These are phyloP conservation scores for Singerocomus rubriflavus DNA, from an alignment of 1,284 basidiomycete genomes.

Conservation along the genomic window DNA sequence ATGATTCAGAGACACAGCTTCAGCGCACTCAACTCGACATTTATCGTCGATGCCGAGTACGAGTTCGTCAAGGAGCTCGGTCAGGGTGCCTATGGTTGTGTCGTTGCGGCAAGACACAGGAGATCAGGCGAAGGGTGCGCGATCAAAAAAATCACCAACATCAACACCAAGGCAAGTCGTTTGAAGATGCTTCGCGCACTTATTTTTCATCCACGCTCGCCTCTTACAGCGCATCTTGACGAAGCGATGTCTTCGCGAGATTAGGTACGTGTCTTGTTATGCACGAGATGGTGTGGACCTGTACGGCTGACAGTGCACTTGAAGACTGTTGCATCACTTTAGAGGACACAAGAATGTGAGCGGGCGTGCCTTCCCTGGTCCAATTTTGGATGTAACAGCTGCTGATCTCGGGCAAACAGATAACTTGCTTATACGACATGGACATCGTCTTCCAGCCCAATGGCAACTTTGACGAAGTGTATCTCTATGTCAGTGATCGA, in stretches of 20 bases:
- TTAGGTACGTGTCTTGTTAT: constrained; percentile 57
- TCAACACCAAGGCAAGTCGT: constrained; percentile 83
- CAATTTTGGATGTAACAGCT: background rate
- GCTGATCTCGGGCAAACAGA: constrained; percentile 43
- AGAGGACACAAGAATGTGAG: constrained; percentile 93
- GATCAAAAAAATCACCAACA: constrained; percentile 97
- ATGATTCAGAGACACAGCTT: constrained; percentile 62
- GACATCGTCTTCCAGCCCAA: constrained; percentile 89
- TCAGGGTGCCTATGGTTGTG: constrained; percentile 92
- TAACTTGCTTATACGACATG: constrained; percentile 94
- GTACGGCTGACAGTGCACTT: constrained; percentile 6
- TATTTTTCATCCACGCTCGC: constrained; percentile 4
- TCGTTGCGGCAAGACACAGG: constrained; percentile 83
- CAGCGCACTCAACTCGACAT: constrained; percentile 77
- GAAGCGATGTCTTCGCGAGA: constrained; percentile 91
- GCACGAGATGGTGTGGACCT: background rate
- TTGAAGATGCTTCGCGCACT: background rate
- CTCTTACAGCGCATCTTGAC: constrained; percentile 78
- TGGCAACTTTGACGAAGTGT: constrained; percentile 93
- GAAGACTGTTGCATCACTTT: constrained; percentile 89
- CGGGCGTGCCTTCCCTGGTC: constrained; percentile 12
- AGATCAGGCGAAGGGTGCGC: constrained; percentile 87
- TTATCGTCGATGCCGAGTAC: constrained; percentile 89
- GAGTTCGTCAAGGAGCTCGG: constrained; percentile 94
- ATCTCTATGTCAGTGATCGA: constrained; percentile 71